phyloP scores from a whole-genome alignment of 2,329 filamentous ascomycete genomes.

The Botrytis porri region DNA sequence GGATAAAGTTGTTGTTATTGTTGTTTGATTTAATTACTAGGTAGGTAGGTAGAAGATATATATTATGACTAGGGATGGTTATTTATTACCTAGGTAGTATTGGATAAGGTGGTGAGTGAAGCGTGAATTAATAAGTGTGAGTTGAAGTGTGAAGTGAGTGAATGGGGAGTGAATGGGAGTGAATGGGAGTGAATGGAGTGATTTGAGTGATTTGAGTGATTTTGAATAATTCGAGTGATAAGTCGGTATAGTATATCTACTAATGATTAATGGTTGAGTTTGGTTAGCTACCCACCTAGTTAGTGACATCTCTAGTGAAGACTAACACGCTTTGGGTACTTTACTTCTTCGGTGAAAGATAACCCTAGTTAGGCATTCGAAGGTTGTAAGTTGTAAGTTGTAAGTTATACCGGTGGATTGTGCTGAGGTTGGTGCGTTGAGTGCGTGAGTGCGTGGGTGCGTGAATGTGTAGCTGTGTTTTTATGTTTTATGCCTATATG shows the following conservation, averaged over 20 bases:
- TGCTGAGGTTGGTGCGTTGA: background rate
- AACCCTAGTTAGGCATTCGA: background rate
- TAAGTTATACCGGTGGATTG: background rate
- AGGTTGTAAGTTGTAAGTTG: background rate
- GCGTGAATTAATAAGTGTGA: background rate
- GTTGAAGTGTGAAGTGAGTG: background rate
- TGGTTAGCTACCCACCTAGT: background rate
- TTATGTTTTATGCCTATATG: background rate
- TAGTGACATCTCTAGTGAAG: background rate
- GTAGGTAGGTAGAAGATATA: background rate
- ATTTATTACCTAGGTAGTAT: too few relatives aligned
- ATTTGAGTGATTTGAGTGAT: background rate
- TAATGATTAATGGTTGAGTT: background rate
- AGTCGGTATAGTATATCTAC: too few relatives aligned
- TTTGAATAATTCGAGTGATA: background rate
- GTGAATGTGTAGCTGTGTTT: background rate
- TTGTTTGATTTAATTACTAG: background rate
- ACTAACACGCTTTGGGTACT: background rate
- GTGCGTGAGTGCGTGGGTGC: background rate
- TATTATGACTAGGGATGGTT: background rate
- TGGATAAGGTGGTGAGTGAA: too few relatives aligned
- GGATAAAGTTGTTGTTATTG: background rate
- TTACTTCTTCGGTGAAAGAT: background rate
- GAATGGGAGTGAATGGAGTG: background rate
- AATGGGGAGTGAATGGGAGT: background rate